Evolutionary conservation across 176 grass and related monocot species (phyloP), one percentile per base, ranked within the genome.

Genomic region (Rhynchospora tenuis): DNA sequence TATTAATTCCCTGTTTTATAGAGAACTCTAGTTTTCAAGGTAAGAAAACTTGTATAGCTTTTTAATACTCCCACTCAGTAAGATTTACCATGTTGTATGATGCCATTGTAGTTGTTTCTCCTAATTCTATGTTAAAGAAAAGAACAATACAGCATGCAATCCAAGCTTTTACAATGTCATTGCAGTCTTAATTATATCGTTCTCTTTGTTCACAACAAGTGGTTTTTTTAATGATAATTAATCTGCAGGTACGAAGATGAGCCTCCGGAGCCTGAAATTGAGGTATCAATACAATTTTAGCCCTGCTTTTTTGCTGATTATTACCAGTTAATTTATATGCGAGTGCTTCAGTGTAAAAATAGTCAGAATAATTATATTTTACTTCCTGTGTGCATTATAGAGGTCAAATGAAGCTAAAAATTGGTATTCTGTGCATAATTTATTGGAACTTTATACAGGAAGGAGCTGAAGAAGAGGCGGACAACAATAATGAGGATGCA

Each of bases 401-500:
- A 9, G 47, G 12, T 20, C 24, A 28, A 54, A 28, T 12, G 22
- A 75, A 51, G 72, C 26, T 51, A 74, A 43, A 38, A 38, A 29
- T 16, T 54, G 12, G 23, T 75, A 16, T 17, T 27, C 2, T 23
- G 51, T 28, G 72, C 23, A 57, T 71, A n/a, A 71, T 16, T 50
- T 15, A 61, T 46, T 56, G 20, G 43, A 38, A 24, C 13, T 38
- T 38, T 38, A n/a, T 38, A 38, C 5, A 97, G 92, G 92, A 98
- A 61, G 95, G 95, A 79, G 79, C 70, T 58, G 92, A 98, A 73
- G 92, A 84, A 84, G 90, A 91, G 47, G 85, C 0, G 38, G 90
- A 92, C 83, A 98, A 94, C 48, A 95, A 97, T 85, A 89, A 96
- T 9, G 95, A 94, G 43, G 92, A 92, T 55, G 71, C 71, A 48